Percentiles rank a stretch among this genome's conserved stretches.
Evolutionary conservation across 2,329 filamentous ascomycete species (phyloP).

Genomic region (Emergomyces orientalis): DNA sequence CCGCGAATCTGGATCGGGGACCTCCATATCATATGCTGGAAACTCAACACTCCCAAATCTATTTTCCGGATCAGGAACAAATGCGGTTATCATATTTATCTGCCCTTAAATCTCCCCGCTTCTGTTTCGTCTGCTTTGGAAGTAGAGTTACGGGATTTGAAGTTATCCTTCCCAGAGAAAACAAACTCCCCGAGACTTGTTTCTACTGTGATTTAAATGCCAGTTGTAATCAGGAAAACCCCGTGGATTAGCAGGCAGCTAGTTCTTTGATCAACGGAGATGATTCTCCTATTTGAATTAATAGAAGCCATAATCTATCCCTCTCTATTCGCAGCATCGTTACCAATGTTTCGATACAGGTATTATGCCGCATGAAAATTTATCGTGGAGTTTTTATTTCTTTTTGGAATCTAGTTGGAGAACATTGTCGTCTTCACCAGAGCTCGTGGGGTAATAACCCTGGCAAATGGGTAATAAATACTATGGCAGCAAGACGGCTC

Average conservation of each 20-base stretch:
- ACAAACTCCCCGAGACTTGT: not conserved
- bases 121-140: not conserved
- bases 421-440: not conserved
- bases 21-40: not conserved
- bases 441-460: not conserved
- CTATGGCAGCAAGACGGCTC: not conserved
- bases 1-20: not conserved
- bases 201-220: not conserved
- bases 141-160: not conserved
- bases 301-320: not conserved
- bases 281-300: not conserved
- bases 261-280: not conserved
- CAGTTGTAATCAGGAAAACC: not conserved
- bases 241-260: not conserved
- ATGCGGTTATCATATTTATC: not conserved
- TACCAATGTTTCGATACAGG: not conserved
- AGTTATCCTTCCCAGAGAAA: not conserved
- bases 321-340: not conserved
- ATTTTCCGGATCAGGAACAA: not conserved
- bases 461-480: too few relatives aligned
- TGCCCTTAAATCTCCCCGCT: too few relatives aligned
- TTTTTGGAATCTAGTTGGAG: not conserved
- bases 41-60: not conserved
- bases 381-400: not conserved
- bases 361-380: not conserved